Base-by-base conservation (phyloP, 495 filamentous ascomycete species). In the Lasiosphaeria miniovina region DNA sequence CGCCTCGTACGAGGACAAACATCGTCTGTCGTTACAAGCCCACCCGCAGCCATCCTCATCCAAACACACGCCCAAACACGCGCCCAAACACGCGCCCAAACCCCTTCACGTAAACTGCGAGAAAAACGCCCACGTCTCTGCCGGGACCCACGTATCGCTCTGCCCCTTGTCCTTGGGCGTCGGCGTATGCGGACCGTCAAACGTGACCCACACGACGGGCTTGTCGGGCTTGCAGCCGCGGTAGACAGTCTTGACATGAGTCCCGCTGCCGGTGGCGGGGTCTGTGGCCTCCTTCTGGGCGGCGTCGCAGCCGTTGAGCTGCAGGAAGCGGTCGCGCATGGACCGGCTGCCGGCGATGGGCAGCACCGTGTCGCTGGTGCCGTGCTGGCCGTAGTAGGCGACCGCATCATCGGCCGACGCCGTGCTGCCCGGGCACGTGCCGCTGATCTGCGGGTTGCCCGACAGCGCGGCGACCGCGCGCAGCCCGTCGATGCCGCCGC, bases 301-400 rank as follows among this genome's bases (percentile, higher is more conserved):
- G 0, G 70, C 4, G 0, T 54, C 57, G 61, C 77, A 79, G 0
- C 71, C 70, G 57, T 80, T 79, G 59, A 74, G 74, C 38, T 60
- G 68, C 36, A 75, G 75, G 52, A 77, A 80, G 32, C 56, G 55
- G 60, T 79, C 76, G 12, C 72, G 63, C 57, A 78, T 40, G 43
- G 57, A 46, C 9, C 73, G 62, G n/a, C 72, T 77, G 0, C 57
- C 61, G 0, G 65, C 58, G 11, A 80, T 67, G 15, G 69, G 68
- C 24, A 81, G 66, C 3, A 78, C 75, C 14, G 53, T 52, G 52
- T 81, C 78, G 9, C 36, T 4, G 1, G 71, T 68, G 10, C 78
- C 78, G 58, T 80, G 77, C 53, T 77, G 72, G 4, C 62, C 74
- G 49, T 77, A 75, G 64, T 77, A 81, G 1, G 76, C 75, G 6